Evolutionary conservation across 2,329 filamentous ascomycete species (phyloP), one percentile per base, ranked within the genome.

Genomic region (Cytospora piceae): DNA sequence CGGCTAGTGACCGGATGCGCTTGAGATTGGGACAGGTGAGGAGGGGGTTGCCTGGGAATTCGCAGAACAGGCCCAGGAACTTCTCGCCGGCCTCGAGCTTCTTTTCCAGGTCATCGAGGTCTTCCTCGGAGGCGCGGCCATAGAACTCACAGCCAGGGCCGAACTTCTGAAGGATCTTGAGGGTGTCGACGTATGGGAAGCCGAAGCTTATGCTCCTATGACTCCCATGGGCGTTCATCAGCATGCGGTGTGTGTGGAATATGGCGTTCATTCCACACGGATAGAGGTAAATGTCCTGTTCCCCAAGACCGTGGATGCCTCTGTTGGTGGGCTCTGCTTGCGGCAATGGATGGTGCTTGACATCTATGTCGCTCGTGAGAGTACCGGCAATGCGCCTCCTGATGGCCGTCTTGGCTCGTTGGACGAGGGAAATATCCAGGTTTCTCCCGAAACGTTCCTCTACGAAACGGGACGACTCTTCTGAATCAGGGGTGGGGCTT

Each of bases 161-260:
- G 76, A 96, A 98, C 76, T 98, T 99, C 75, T 98, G 83, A 6
- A 98, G 81, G 58, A 97, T 92, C 76, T 99, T 99, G 63, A 98
- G 84, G 0, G 95, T 97, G 77, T 99, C 95, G 61, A 97, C 92
- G 72, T 99, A 99, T 0, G 95, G 93, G 72, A 99, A 99, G n/a
- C 95, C 95, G 73, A 93, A 97, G 73, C 90, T 94, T 74, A 99
- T 88, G 76, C 93, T 96, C 77, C 92, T 91, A 67, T 86, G 74
- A 9, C 83, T 79, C 3, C 88, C 87, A 46, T 89, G 86, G 0
- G 87, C 83, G 60, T 82, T 80, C 68, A 94, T 80, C 59, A 97
- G 80, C 53, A 86, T 87, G 58, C 90, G 88, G 75, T 99, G 95
- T 0, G 91, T 85, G 71, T 92, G 93, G 80, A 93, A 99, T 54